Base-by-base conservation (phyloP, 768 basidiomycete genomes). In the Naganishia kalamii region DNA sequence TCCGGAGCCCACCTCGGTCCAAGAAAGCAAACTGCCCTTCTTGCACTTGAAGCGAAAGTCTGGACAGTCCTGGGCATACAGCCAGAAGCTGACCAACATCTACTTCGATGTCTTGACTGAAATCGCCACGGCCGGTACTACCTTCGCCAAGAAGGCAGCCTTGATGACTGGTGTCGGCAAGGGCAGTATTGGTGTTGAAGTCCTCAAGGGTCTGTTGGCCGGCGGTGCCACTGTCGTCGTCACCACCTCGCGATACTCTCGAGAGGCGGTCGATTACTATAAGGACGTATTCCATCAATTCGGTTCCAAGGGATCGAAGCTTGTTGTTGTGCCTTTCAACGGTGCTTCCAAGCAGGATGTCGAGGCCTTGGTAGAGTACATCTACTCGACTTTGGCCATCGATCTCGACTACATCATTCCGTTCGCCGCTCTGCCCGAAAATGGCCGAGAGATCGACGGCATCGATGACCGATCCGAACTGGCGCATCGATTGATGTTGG, bases 141-240 rank as follows among this genome's bases (percentile, higher is more conserved):
- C 92, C 0, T 99, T 98, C 84, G 89, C 94, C 79, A 94, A 93
- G 82, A 99, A 98, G 84, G 98, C 98, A 73, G 96, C 96, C 2
- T 84, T 99, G 19, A 83, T 98, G 32, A 99, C 96, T 35, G 96
- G 96, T 74, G 96, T 98, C 60, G 96, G 96, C 57, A 94, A 92
- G 75, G 94, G 92, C 13, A 96, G 92, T 3, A 99, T 99, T 70
- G 96, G 96, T 65, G 89, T 96, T 54, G 96, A 98, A 79, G 89
- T 99, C 68, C 83, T 99, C 68, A 98, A 96, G 79, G 96, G 96
- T 67, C 85, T 98, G 19, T 84, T 99, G 27, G 89, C 96, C 37
- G 96, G 96, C 41, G 96, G 96, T 60, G 92, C 92, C 17, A 92
- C 91, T 70, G 90, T 97, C 67, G 89, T 99, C 44, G 88, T 98